These are phyloP conservation scores for Globisporangium alternatum DNA, from an alignment of 352 stramenopile species.

Conservation along the genomic window DNA sequence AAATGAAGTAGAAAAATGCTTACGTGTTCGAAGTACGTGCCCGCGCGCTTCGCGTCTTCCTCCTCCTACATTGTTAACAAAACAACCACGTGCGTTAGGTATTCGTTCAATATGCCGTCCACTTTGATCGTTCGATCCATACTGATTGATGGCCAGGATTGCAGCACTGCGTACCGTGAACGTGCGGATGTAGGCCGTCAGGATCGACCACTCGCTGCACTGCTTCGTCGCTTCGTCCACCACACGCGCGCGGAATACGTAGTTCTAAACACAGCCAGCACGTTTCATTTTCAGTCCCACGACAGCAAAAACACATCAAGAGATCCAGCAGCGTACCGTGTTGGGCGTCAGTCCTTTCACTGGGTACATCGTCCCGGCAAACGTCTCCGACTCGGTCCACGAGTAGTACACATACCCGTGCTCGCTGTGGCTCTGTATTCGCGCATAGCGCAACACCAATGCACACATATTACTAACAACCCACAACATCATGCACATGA, in stretches of 20 bases:
- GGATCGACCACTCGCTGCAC: constrained; percentile 75
- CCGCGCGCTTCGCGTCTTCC: constrained; percentile 81
- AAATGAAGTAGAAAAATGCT: not conserved
- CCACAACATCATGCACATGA: not conserved
- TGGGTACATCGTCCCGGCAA: constrained; percentile 49
- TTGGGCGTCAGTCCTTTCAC: constrained; percentile 73
- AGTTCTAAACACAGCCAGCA: constrained; percentile 40
- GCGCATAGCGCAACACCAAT: not conserved
- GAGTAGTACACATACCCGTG: constrained; percentile 89
- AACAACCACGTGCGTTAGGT: not conserved
- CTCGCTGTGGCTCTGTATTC: constrained; percentile 62
- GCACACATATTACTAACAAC: not conserved
- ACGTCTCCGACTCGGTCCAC: constrained; percentile 72
- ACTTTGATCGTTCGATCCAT: not conserved
- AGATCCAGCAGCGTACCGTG: constrained; percentile 33
- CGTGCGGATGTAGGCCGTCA: constrained; percentile 71
- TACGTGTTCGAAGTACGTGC: constrained; percentile 85
- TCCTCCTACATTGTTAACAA: constrained; percentile 43
- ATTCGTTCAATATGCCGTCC: not conserved
- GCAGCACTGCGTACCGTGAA: constrained; percentile 42
- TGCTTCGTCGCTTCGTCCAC: constrained; percentile 57
- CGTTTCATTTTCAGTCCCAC: not conserved
- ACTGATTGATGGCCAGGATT: no score
- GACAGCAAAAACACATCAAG: not conserved
- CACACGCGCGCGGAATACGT: constrained; percentile 74